Evolutionary conservation across 2,329 filamentous ascomycete genomes (phyloP).

Genomic region (Aureobasidium sp.): DNA sequence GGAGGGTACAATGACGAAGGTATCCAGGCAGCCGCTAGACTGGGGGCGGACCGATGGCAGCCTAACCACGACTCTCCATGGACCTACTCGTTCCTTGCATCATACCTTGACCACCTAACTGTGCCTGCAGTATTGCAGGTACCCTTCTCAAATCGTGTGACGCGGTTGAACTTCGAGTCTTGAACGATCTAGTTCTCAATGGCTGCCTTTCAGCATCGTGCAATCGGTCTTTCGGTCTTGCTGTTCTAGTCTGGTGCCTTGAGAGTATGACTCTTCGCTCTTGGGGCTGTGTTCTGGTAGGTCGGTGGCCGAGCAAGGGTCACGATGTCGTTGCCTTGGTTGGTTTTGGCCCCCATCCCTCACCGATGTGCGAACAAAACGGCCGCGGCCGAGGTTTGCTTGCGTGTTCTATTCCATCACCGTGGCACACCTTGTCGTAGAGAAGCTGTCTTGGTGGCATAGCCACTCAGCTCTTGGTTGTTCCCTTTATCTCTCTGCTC

Average conservation of each 20-base stretch:
- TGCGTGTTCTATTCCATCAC: neutral
- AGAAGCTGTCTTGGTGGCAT: neutral
- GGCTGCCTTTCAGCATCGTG: neutral
- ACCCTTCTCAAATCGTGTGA: neutral
- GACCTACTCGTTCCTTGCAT: slow-evolving; percentile 8
- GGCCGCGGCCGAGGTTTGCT: slow-evolving; percentile 9
- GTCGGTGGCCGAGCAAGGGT: slow-evolving; percentile 7
- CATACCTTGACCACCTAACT: neutral
- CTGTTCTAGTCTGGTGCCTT: neutral
- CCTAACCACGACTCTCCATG: neutral
- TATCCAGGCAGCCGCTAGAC: slow-evolving; percentile 6
- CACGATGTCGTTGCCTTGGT: slow-evolving; percentile 9
- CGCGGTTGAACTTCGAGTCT: neutral
- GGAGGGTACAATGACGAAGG: neutral
- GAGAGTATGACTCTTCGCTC: slow-evolving; percentile 5
- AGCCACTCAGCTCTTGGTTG: neutral
- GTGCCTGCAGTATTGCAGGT: slow-evolving; percentile 12
- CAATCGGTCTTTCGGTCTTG: neutral
- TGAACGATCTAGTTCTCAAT: neutral
- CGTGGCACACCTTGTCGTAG: slow-evolving; percentile 1
- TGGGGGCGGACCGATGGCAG: neutral
- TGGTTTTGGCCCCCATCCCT: neutral
- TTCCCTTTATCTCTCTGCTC: neutral
- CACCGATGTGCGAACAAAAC: neutral
- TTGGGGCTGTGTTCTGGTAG: slow-evolving; percentile 13